Evolutionary conservation across 371 early-diverging fungal species (phyloP).

Genomic region (Apophysomyces trapeziformis): DNA sequence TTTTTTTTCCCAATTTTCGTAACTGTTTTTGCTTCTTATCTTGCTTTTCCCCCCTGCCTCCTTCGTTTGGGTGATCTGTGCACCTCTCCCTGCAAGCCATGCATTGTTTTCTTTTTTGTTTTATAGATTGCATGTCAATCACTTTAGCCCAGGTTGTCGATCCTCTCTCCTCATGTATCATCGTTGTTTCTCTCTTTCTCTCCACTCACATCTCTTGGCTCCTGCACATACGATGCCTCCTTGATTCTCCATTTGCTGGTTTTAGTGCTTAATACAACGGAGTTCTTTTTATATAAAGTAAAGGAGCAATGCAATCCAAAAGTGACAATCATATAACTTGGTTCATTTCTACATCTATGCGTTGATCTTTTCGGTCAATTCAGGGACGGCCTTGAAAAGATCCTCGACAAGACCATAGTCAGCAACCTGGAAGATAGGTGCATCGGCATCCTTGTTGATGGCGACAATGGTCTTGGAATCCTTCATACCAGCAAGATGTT

Average conservation of each 20-base stretch:
- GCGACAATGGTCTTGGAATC: constrained; percentile 98
- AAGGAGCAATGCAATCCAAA: constrained; percentile 1
- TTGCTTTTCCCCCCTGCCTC: not conserved
- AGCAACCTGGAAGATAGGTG: constrained; percentile 97
- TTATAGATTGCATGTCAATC: not conserved
- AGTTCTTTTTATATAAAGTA: not conserved
- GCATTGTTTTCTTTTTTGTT: not conserved
- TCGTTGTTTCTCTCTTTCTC: not conserved
- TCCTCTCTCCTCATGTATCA: not conserved
- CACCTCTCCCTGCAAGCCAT: not conserved
- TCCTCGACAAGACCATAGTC: constrained; percentile 98
- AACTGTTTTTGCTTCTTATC: not conserved
- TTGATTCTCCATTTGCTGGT: not conserved
- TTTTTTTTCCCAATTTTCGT: too few species aligned
- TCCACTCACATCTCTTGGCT: not conserved
- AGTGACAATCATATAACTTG: not conserved
- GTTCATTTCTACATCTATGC: constrained; percentile 27
- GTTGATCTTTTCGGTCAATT: constrained; percentile 86
- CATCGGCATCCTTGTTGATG: constrained; percentile 98
- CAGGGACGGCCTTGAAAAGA: constrained; percentile 93
- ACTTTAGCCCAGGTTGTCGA: too few species aligned
- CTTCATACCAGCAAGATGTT: constrained; percentile 99
- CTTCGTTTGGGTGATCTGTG: not conserved
- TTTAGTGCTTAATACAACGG: constrained; percentile 3
- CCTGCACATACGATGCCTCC: not conserved